Base-by-base conservation (phyloP, 805 yeast genomes). In the Jamesozyma spencerorum region DNA sequence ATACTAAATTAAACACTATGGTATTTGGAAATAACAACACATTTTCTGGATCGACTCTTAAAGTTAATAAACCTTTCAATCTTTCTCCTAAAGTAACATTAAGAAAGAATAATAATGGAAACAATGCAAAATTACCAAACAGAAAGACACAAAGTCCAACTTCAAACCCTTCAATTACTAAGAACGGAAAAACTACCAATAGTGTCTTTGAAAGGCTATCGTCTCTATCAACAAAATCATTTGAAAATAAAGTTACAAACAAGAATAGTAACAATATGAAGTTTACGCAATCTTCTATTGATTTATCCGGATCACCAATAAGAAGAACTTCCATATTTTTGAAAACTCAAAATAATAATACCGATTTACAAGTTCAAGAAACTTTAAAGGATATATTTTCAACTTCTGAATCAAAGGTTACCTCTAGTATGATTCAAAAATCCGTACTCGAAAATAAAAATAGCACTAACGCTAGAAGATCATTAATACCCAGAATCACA, bases 121-220 rank as follows among this genome's bases (percentile, higher is more conserved):
- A 22, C 11, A 36, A 18, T 8, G 15, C 14, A 3, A 38, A 28
- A 32, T 3, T 5, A 2, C 3, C 13, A 10, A 11, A 18, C 8
- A 31, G 32, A 26, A 18, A 20, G 19, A 42, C 40, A 4, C 48
- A 39, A 30, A 44, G 42, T 26, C 45, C 47, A 3, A 33, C 31
- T 6, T 19, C 30, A 11, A 20, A 15, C 17, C 12, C 31, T 7
- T 5, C 13, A 14, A 12, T 42, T 12, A 29, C 40, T 6, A 35
- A 17, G 10, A 29, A 18, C 15, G 24, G 37, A 3, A 41, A 19
- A 14, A 34, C 41, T 7, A 39, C 47, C 11, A 34, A 31, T 5
- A 58, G 51, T 35, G 63, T 60, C 4, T 60, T 60, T 43, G 62
- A 58, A 32, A 48, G 64, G 32, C 43, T 60, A 28, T 48, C 63